phyloP scores from a whole-genome alignment of 805 yeast species.

The Pichia thaimueangensis region DNA sequence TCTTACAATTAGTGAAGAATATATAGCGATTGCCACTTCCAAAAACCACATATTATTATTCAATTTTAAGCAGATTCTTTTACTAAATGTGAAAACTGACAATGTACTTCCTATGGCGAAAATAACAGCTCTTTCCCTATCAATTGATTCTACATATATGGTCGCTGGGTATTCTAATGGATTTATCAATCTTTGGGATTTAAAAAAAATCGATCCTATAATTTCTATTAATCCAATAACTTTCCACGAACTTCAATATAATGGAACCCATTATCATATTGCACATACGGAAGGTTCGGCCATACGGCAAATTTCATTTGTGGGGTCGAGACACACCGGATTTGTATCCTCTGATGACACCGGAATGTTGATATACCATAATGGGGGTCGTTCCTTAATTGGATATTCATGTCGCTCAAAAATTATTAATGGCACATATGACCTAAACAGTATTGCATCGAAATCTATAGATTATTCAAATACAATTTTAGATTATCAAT shows the following conservation, averaged over 20 bases:
- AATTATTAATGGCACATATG: constrained; percentile 47
- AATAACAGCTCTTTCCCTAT: constrained; percentile 51
- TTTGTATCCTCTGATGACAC: constrained; percentile 47
- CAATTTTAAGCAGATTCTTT: constrained; percentile 58
- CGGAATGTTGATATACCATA: constrained; percentile 60
- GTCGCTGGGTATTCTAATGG: constrained; percentile 70
- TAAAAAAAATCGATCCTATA: constrained; percentile 30
- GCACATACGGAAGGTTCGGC: constrained; percentile 33
- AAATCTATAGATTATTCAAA: constrained; percentile 11
- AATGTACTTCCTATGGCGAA: constrained; percentile 34
- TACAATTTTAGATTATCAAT: constrained; percentile 35
- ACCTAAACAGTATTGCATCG: constrained; percentile 6
- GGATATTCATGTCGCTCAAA: constrained; percentile 42
- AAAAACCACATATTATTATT: constrained; percentile 62
- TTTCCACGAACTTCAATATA: constrained; percentile 16
- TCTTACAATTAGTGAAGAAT: constrained; percentile 34
- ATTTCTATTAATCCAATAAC: constrained; percentile 28
- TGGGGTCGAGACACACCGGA: constrained; percentile 49
- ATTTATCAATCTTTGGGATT: constrained; percentile 61
- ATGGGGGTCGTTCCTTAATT: constrained; percentile 51
- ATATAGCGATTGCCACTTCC: constrained; percentile 62
- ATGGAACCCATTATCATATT: constrained; percentile 18
- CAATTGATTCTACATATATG: constrained; percentile 62
- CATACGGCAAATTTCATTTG: constrained; percentile 41
- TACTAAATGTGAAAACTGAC: constrained; percentile 33